These are phyloP conservation scores for Alternaria sp. DNA, from an alignment of 2,329 filamentous ascomycete species.

Conservation along the genomic window DNA sequence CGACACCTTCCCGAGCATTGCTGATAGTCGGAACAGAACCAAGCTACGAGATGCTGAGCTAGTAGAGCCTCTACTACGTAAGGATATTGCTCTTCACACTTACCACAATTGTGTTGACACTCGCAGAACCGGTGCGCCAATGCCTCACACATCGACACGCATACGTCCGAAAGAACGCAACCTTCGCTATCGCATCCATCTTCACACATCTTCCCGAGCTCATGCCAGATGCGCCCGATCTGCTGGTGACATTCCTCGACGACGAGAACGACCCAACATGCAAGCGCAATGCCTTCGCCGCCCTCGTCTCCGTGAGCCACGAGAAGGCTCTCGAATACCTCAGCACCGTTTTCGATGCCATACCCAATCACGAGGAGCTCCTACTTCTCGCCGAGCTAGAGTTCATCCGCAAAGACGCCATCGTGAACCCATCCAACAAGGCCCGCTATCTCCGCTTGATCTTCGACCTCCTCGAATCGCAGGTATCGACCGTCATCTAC, in stretches of 20 bases:
- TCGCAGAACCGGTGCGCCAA: conserved; percentile 74
- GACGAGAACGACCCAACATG: conserved; percentile 92
- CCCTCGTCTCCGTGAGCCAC: conserved; percentile 88
- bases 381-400: conserved; percentile 93
- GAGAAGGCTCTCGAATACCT: conserved; percentile 90
- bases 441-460: conserved; percentile 92
- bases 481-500: conserved; percentile 93
- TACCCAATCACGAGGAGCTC: conserved; percentile 92
- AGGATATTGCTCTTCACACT: background rate
- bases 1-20: background rate
- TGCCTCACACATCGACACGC: conserved; percentile 96
- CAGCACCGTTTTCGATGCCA: conserved; percentile 87
- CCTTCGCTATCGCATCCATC: conserved; percentile 92
- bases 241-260: conserved; percentile 88
- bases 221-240: conserved; percentile 93
- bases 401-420: conserved; percentile 97
- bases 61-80: conserved; percentile 86
- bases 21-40: conserved; percentile 56
- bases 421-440: conserved; percentile 94
- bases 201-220: conserved; percentile 87
- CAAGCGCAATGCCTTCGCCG: conserved; percentile 97
- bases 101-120: background rate
- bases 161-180: conserved; percentile 97
- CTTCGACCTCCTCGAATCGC: conserved; percentile 93
- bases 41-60: conserved; percentile 96